phyloP scores from a whole-genome alignment of 495 filamentous ascomycete species.

The Xanthoparmelia taractica region DNA sequence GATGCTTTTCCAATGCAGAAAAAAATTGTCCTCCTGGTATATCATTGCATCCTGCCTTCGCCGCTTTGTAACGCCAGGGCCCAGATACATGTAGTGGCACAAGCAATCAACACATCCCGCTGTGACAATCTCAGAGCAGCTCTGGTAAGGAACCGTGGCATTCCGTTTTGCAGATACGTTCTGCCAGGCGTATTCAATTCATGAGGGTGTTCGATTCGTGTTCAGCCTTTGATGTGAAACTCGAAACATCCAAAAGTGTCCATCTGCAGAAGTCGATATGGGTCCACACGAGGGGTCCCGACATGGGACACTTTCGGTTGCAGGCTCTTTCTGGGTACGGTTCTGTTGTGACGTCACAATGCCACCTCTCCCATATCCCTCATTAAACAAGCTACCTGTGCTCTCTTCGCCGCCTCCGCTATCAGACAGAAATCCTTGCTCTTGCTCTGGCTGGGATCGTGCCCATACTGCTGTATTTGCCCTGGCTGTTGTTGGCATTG shows the following conservation, averaged over 20 bases:
- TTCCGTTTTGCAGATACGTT: neutral
- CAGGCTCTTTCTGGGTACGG: neutral
- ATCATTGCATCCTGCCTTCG: neutral
- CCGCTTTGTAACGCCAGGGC: neutral
- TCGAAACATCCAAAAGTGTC: neutral
- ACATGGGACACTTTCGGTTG: neutral
- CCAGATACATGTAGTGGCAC: neutral
- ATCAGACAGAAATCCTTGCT: slow-evolving; percentile 65
- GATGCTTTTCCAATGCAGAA: neutral
- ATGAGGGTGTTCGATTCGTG: neutral
- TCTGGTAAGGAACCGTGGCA: neutral
- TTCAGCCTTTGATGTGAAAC: neutral
- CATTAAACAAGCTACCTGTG: slow-evolving; percentile 79
- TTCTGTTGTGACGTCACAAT: slow-evolving; percentile 13
- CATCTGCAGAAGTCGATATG: neutral
- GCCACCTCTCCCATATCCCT: slow-evolving; percentile 65
- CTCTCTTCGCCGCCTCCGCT: slow-evolving; percentile 90
- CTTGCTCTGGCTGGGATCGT: slow-evolving; percentile 5
- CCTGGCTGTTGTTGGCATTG: slow-evolving; percentile 11
- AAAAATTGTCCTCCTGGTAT: neutral
- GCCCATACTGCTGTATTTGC: slow-evolving; percentile 7
- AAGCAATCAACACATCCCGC: neutral
- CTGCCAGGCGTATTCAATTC: too few relatives aligned
- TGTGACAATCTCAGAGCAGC: neutral
- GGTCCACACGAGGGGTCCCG: neutral